Percentiles rank a stretch among this genome's conserved stretches.
phyloP scores from a whole-genome alignment of 352 stramenopile species.

The Pythium coloratum region DNA sequence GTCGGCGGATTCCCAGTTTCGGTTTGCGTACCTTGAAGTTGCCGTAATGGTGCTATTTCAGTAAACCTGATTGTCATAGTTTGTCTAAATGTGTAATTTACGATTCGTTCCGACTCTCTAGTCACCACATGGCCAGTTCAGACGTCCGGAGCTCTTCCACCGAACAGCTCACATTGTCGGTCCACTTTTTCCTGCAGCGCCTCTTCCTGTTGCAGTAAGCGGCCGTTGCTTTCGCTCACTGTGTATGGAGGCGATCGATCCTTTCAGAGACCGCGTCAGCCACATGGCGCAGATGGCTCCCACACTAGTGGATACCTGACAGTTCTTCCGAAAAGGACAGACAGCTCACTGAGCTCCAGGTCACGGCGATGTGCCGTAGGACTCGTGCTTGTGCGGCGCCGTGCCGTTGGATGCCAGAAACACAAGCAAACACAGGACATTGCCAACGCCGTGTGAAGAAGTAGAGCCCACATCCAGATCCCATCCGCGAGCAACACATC shows the following conservation, averaged over 20 bases:
- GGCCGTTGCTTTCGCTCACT: neutral
- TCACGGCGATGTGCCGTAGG: neutral
- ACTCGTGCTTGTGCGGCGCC: neutral
- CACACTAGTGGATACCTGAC: conserved; percentile 1
- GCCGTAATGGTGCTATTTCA: neutral
- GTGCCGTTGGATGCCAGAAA: neutral
- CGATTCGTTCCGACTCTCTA: conserved; percentile 16
- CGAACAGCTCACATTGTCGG: neutral
- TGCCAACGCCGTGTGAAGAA: conserved; percentile 1
- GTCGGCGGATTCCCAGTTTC: neutral
- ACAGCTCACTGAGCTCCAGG: neutral
- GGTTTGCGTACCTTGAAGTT: neutral
- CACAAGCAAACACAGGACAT: neutral
- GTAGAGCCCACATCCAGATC: neutral
- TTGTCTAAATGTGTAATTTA: conserved; percentile 12
- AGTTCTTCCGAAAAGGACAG: conserved; percentile 10
- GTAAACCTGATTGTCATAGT: neutral
- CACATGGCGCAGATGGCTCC: conserved; percentile 15
- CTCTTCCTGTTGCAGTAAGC: neutral
- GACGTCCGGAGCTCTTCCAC: neutral
- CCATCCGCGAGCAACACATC: neutral
- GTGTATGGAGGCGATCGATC: neutral
- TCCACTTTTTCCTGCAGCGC: neutral
- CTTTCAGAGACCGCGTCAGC: conserved; percentile 1
- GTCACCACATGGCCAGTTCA: conserved; percentile 13